Base-by-base conservation (phyloP, 257 asterid genomes). In the Sherardia arvensis region DNA sequence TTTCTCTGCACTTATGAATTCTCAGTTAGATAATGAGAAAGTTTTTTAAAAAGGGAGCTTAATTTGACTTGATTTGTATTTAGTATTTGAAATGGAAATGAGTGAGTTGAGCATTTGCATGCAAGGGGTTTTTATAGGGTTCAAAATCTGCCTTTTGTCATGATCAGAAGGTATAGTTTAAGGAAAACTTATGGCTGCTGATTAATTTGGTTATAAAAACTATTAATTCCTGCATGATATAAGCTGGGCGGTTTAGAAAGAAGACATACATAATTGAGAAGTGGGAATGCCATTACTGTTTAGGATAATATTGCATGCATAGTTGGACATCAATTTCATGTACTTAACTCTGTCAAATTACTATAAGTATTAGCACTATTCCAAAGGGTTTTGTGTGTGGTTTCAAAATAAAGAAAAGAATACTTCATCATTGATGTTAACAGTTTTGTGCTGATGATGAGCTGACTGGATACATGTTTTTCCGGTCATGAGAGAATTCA, bases 211-310 rank as follows among this genome's bases (percentile, higher is more conserved):
- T 17, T 9, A 61, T 51, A 48, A 51, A 14, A 43, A 43, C 5
- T 15, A 43, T 43, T 43, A 6, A 43, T 30, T 40, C n/a, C n/a
- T 71, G 51, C 51, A 43, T 43, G 51, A 54, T 61, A 30, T 57
- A 53, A 55, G 43, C 62, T 64, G 40, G 70, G 55, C 23, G 47
- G 65, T 33, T 62, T 58, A 56, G 54, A 38, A 43, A 43, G 49
- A 43, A 43, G 49, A 54, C 43, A 71, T 3, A 43, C 69, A 69
- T 65, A 55, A 66, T 14, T 57, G 9, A 43, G 59, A 71, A 66
- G 77, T 70, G 77, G 80, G 70, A 71, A 51, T 30, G 64, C 67
- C 76, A 74, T 63, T 77, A 80, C 28, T 43, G 62, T 58, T 58
- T 58, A 28, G 32, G 62, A 29, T 58, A 29, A 27, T 29, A 34